Base-by-base conservation (phyloP, 2,329 filamentous ascomycete genomes). In the Raffaelea arxii region DNA sequence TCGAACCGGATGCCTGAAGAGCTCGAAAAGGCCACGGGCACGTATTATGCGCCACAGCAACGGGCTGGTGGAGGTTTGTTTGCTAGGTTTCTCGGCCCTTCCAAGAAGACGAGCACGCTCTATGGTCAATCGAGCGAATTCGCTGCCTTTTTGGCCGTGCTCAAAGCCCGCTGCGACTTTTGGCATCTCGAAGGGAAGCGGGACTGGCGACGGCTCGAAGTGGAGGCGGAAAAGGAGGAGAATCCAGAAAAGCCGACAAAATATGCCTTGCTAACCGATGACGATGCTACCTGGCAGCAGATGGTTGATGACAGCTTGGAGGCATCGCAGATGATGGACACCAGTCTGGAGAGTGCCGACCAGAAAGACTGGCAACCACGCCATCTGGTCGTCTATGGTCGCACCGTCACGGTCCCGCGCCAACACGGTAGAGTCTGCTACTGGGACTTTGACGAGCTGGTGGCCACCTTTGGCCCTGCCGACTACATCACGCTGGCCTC, bases 1-100 rank as follows among this genome's bases (percentile, higher is more conserved):
- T 88, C 83, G 4, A 92, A 92, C 59, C 77, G 86, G 7, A 85
- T 91, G 80, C 86, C 86, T 0, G 86, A 91, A 56, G 86, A 90
- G 58, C 62, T 92, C 43, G 82, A 78, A 40, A 88, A 86, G 53
- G 86, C 85, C 0, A 78, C 79, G 1, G 86, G 86, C 0, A 72
- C 82, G 22, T 77, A 84, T 51, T 88, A 85, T 57, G 65, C 71
- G 11, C 69, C 75, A 6, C 74, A 77, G 0, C 69, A 78, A 4
- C 66, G 37, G 37, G 37, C 37, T 22, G 37, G 70, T 27, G 71
- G 70, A 44, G 75, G 70, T 3, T 61, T 78, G 47, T 63, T 77
- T 46, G 66, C 65, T 25, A 76, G 63, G 55, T 66, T 71, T 30
- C 63, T 77, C 24, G 71, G 69, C 4, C 58, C 68, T 4, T 21